Percentiles rank a stretch among this genome's conserved stretches.
These are phyloP conservation scores for Stephania japonica DNA, from an alignment of 164 flowering plant species.

Conservation along the genomic window DNA sequence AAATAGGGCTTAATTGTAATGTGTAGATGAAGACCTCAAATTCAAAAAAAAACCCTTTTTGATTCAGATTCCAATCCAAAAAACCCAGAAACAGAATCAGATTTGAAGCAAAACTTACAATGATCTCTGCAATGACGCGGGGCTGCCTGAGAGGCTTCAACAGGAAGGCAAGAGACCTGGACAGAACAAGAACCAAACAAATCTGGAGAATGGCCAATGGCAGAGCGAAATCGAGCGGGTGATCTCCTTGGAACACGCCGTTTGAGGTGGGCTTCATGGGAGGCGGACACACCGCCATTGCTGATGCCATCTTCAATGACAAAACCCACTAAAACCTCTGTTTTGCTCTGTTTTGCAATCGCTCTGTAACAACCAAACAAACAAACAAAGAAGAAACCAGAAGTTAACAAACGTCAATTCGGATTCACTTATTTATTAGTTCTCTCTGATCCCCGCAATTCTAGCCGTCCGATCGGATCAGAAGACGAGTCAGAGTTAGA, in stretches of 20 bases:
- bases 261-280: constrained; percentile 76
- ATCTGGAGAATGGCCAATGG: constrained; percentile 78
- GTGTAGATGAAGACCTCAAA: not conserved
- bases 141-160: constrained; percentile 75
- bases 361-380: no score
- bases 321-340: no score
- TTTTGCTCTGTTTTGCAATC: no score
- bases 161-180: constrained; percentile 53
- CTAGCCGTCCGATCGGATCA: no score
- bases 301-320: no score
- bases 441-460: no score
- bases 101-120: constrained; percentile 37
- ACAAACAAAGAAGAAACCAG: no score
- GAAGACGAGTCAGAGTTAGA: no score
- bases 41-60: no score
- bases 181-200: constrained; percentile 51
- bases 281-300: constrained; percentile 26
- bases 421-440: no score
- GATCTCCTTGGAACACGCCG: constrained; percentile 75
- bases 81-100: not conserved
- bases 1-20: not conserved
- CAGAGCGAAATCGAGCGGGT: constrained; percentile 67
- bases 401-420: no score
- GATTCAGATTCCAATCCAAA: not conserved
- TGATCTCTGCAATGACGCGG: constrained; percentile 80